A percentile compares a stretch with the other conserved stretches of the same genome.
phyloP scores from a whole-genome alignment of 2,329 filamentous ascomycete species.

The Stagonosporopsis tanaceti region DNA sequence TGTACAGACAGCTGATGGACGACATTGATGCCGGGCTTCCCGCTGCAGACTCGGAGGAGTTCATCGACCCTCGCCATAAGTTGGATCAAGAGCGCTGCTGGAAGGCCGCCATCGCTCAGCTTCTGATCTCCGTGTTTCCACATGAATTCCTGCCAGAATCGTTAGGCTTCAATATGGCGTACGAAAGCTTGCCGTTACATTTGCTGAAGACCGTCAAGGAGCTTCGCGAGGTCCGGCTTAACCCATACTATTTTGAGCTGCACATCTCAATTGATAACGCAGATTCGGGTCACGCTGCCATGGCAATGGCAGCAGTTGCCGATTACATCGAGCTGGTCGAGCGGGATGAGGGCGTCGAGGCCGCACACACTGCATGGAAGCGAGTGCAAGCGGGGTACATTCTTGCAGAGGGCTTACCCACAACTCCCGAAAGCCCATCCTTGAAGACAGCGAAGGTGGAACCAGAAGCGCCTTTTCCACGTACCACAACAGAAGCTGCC shows the following conservation, averaged over 20 bases:
- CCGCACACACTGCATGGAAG: slow-evolving; percentile 50
- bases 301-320: slow-evolving; percentile 52
- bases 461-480: slow-evolving; percentile 16
- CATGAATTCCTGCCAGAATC: slow-evolving; percentile 61
- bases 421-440: slow-evolving; percentile 31
- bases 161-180: slow-evolving; percentile 61
- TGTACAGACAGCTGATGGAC: slow-evolving; percentile 47
- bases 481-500: slow-evolving; percentile 21
- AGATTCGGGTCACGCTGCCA: slow-evolving; percentile 58
- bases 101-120: slow-evolving; percentile 56
- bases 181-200: slow-evolving; percentile 54
- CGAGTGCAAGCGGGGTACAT: slow-evolving; percentile 55
- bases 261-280: slow-evolving; percentile 62
- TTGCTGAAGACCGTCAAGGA: slow-evolving; percentile 54
- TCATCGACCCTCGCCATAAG: slow-evolving; percentile 36
- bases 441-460: slow-evolving; percentile 19
- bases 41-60: slow-evolving; percentile 40
- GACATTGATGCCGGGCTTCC: slow-evolving; percentile 44
- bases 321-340: slow-evolving; percentile 50
- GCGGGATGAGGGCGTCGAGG: slow-evolving; percentile 34
- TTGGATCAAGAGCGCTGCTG: slow-evolving; percentile 46
- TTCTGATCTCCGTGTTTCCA: slow-evolving; percentile 59
- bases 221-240: slow-evolving; percentile 54
- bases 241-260: slow-evolving; percentile 60
- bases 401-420: slow-evolving; percentile 42